Base-by-base conservation (phyloP, 2,329 filamentous ascomycete species). In the Diplodia mutila region DNA sequence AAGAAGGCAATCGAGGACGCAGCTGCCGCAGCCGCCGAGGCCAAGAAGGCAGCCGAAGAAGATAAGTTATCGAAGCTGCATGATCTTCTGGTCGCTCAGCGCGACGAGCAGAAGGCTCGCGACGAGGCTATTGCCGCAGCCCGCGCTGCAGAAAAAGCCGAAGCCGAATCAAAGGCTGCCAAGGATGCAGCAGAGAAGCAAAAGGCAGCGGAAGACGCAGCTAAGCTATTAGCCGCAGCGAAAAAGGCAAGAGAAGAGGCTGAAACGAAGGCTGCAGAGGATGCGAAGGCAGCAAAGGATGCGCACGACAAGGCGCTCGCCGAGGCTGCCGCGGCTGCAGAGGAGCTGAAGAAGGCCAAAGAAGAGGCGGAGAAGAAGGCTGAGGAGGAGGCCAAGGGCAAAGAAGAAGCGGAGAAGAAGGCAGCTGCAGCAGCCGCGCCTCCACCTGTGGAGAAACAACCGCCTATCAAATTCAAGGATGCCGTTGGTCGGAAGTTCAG, bases 401-500 rank as follows among this genome's bases (percentile, higher is more conserved):
- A 72, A 59, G 68, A 74, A 52, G 80, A 79, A 55, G 82, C 81
- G 46, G 77, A 82, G 14, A 82, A 84, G 69, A 81, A 80, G 63
- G 82, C 83, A 69, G 78, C 78, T 1, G 69, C 65, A 1, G 73
- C 72, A 52, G 68, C 74, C 37, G 80, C 78, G 52, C 85, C 72
- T 69, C 81, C 75, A 74, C 81, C 84, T 2, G 83, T 86, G n/a
- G 82, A 84, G 67, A 84, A 84, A 71, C 91, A 92, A 77, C 84
- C 89, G 52, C 92, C 91, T 2, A 92, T 97, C 77, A 90, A 90
- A 72, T 97, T 97, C 82, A 96, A 96, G 80, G 94, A 97, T 76
- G 93, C 93, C 0, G 89, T 97, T 18, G 92, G 92, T 37, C 87
- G 94, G 71, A 97, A 96, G 78, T 97, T 96, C 78, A 95, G 89